A percentile compares a stretch with the other conserved stretches of the same genome.
Conservation (phyloP, 805 yeast species). For the Schwanniomyces polymorphus region DNA sequence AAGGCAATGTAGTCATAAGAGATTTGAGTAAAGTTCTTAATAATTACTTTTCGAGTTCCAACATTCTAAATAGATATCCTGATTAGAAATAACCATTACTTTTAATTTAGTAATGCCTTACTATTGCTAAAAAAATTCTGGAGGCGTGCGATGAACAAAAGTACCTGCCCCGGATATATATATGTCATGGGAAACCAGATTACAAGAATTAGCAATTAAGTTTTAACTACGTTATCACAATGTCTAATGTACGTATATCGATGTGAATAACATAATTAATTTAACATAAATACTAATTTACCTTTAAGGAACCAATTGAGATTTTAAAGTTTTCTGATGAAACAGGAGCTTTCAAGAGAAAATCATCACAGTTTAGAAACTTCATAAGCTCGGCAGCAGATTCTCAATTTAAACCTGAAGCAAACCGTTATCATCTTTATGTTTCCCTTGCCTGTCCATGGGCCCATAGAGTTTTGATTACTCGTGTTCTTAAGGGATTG, state of each 20-base stretch:
- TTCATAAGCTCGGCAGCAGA: constrained; percentile 57
- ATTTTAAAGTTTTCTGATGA: constrained; percentile 47
- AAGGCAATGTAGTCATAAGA: no score
- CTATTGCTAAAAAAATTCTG: background rate
- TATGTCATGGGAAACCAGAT: background rate
- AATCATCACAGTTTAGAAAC: constrained; percentile 55
- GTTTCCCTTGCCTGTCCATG: constrained; percentile 94
- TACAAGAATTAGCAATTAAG: background rate
- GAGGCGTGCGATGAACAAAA: background rate
- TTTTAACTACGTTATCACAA: background rate
- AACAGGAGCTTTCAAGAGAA: constrained; percentile 22
- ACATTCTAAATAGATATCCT: no score
- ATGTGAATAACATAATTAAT: background rate
- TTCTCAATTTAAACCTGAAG: constrained; percentile 70
- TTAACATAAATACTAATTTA: background rate
- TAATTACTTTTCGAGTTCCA: background rate
- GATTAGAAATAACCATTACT: background rate
- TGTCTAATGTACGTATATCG: constrained; percentile 4
- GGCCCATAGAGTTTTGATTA: constrained; percentile 85
- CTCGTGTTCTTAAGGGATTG: constrained; percentile 71
- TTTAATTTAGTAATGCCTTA: background rate
- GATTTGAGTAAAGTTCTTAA: background rate
- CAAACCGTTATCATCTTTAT: constrained; percentile 80
- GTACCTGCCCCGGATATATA: background rate
- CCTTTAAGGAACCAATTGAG: constrained; percentile 22